Conservation (phyloP, 495 filamentous ascomycete species). For the Penicillium manginii region DNA sequence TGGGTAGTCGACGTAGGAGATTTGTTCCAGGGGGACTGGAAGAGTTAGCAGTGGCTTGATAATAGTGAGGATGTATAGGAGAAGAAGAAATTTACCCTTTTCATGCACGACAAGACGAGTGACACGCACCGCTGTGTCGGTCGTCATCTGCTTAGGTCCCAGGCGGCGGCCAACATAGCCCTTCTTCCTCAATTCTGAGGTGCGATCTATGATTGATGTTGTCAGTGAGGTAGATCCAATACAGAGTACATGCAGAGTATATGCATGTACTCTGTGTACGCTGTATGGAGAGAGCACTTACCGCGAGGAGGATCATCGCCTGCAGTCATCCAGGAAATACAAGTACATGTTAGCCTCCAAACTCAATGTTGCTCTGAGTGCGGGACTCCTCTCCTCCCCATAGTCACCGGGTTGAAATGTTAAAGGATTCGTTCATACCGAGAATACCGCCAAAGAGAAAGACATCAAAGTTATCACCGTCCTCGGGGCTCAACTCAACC, state of each 20-base stretch:
- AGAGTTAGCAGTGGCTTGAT: neutral
- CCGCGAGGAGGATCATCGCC: constrained; percentile 95
- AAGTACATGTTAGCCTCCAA: constrained; percentile 5
- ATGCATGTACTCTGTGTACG: neutral
- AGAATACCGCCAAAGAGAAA: constrained; percentile 97
- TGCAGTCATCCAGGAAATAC: constrained; percentile 32
- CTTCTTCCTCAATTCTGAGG: constrained; percentile 88
- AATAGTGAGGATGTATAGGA: too few species aligned
- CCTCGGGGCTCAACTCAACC: constrained; percentile 78
- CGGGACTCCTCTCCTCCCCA: too few species aligned
- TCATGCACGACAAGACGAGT: constrained; percentile 87
- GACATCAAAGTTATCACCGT: constrained; percentile 80
- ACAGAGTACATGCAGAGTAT: neutral
- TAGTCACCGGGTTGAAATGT: too few species aligned
- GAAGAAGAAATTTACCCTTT: constrained; percentile 56
- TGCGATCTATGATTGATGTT: constrained; percentile 69
- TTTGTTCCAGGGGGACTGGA: constrained; percentile 71
- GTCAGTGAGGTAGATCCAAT: neutral
- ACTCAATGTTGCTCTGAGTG: neutral
- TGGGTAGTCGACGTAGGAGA: constrained; percentile 83
- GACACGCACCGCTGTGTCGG: constrained; percentile 93
- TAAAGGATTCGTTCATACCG: constrained; percentile 57
- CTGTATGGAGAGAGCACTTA: constrained; percentile 44
- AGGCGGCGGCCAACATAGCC: constrained; percentile 87
- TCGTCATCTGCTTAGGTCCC: constrained; percentile 97